phyloP scores from a whole-genome alignment of 2,329 filamentous ascomycete species.

The Stagonosporopsis vannaccii region DNA sequence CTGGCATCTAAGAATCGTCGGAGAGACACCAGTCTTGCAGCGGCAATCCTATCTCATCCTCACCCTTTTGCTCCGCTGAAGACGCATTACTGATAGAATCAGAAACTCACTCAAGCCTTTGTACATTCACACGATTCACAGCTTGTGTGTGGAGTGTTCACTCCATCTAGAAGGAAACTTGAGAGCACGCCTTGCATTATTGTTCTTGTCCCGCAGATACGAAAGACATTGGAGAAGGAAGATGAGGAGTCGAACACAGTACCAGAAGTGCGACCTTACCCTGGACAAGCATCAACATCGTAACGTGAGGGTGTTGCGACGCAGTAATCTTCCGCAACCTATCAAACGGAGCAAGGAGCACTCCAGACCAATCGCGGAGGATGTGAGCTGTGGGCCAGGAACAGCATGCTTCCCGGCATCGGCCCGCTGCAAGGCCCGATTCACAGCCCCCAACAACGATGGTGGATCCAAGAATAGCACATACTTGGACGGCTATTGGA shows the following conservation, averaged over 20 bases:
- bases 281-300: neutral
- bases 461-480: neutral
- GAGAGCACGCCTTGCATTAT: neutral
- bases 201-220: neutral
- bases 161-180: neutral
- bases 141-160: too few relatives aligned
- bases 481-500: too few relatives aligned
- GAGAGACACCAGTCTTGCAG: too few relatives aligned
- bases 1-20: neutral
- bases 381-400: neutral
- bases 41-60: too few relatives aligned
- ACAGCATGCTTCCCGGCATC: neutral
- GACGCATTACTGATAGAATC: too few relatives aligned
- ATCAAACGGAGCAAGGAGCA: neutral
- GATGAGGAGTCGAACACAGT: neutral
- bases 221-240: neutral
- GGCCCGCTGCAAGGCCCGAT: neutral
- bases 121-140: too few relatives aligned
- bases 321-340: too few relatives aligned
- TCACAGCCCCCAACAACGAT: neutral
- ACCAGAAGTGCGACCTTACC: neutral
- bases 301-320: neutral
- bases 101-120: too few relatives aligned
- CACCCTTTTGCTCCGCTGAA: too few relatives aligned
- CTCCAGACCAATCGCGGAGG: neutral